Conservation (phyloP, 108 stramenopile genomes). For the Cyclostephanos tholiformis region DNA sequence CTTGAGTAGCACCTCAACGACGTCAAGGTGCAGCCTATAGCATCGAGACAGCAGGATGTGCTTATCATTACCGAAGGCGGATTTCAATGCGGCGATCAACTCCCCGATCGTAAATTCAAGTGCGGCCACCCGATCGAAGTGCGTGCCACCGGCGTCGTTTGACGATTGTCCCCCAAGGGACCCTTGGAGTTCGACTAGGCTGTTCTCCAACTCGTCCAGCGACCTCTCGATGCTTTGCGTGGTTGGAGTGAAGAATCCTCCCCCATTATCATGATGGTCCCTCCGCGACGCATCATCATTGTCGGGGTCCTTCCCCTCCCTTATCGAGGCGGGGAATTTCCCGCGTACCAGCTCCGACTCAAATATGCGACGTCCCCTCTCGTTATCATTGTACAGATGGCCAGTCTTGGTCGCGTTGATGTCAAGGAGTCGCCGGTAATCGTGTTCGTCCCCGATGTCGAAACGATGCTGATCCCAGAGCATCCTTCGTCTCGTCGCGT, state of each 20-base stretch:
- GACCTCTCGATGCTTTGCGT: constrained; percentile 70
- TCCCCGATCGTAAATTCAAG: constrained; percentile 63
- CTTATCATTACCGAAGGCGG: constrained; percentile 53
- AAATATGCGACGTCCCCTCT: constrained; percentile 10
- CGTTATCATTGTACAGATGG: constrained; percentile 16
- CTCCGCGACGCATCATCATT: constrained; percentile 14
- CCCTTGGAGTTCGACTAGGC: constrained; percentile 47
- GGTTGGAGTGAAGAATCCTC: not conserved
- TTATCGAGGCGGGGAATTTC: constrained; percentile 57
- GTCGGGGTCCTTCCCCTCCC: constrained; percentile 12
- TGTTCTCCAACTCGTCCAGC: constrained; percentile 63
- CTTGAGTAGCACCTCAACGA: constrained; percentile 44
- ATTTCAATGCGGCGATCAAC: constrained; percentile 52
- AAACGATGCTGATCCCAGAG: constrained; percentile 87
- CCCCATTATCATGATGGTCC: constrained; percentile 20
- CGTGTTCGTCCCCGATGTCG: constrained; percentile 67
- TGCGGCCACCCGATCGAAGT: constrained; percentile 58
- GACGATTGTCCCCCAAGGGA: constrained; percentile 10
- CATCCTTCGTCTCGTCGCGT: constrained; percentile 64
- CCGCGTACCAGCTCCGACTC: constrained; percentile 55
- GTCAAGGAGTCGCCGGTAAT: constrained; percentile 21
- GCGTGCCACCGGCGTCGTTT: not conserved
- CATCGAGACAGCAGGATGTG: constrained; percentile 76
- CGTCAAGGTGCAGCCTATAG: constrained; percentile 61
- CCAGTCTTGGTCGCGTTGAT: not conserved